Conservation (phyloP, 257 asterid genomes). For the Solanum verrucosum region DNA sequence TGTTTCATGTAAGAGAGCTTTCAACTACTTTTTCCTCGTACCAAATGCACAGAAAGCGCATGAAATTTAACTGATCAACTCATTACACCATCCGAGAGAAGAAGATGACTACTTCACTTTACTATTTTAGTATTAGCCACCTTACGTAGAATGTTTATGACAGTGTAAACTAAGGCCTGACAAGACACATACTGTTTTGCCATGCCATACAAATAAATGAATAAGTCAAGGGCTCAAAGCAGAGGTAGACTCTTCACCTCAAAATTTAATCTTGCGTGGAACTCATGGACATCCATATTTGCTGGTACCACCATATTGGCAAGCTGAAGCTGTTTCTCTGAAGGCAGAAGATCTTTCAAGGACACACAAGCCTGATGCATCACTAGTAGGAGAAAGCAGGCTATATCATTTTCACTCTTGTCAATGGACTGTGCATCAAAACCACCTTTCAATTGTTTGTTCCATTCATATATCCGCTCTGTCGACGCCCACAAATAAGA, state of each 20-base stretch:
- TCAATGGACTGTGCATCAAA: conserved; percentile 36
- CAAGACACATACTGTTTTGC: not conserved
- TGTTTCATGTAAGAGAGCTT: not conserved
- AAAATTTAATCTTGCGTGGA: not conserved
- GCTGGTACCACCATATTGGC: conserved; percentile 45
- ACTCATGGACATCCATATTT: not conserved
- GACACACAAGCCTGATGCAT: conserved; percentile 47
- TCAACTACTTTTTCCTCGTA: not conserved
- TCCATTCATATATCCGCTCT: conserved; percentile 53
- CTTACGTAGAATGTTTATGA: too few species aligned
- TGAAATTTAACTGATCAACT: not conserved
- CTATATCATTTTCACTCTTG: conserved; percentile 36
- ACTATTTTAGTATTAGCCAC: not conserved
- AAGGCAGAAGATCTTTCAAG: conserved; percentile 47
- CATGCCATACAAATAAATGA: not conserved
- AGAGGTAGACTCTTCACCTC: not conserved
- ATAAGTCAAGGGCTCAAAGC: not conserved
- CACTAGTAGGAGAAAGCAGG: conserved; percentile 43
- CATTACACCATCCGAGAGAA: not conserved
- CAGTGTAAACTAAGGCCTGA: not conserved
- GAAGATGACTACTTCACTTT: not conserved
- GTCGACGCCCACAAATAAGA: conserved; percentile 42
- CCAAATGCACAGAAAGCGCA: not conserved
- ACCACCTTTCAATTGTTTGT: not conserved
- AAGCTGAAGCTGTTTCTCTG: conserved; percentile 59